Percentiles rank a stretch among this genome's conserved stretches.
These are phyloP conservation scores for Cyclotella choctawhatcheeana DNA, from an alignment of 108 stramenopile genomes.

Conservation along the genomic window DNA sequence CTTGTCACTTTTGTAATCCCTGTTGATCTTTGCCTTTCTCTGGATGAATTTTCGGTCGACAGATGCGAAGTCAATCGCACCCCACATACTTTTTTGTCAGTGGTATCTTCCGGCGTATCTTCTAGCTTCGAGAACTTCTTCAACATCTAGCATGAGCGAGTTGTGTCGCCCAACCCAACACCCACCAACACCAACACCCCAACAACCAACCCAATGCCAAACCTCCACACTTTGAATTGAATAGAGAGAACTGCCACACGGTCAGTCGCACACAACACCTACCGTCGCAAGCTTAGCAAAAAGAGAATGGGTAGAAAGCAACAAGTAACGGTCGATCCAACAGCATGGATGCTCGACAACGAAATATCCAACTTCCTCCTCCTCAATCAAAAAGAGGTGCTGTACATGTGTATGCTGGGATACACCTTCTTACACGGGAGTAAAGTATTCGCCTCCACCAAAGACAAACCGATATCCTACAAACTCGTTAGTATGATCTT, in stretches of 20 bases:
- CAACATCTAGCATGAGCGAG: too few species aligned
- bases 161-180: too few species aligned
- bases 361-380: slow-evolving; percentile 74
- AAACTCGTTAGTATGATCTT: slow-evolving; percentile 77
- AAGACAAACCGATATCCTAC: slow-evolving; percentile 62
- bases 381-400: slow-evolving; percentile 74
- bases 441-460: slow-evolving; percentile 70
- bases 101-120: too few species aligned
- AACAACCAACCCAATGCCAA: too few species aligned
- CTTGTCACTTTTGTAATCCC: too few species aligned
- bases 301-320: neutral
- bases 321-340: slow-evolving; percentile 56
- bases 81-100: too few species aligned
- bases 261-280: too few species aligned
- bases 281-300: neutral
- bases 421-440: slow-evolving; percentile 83
- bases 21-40: too few species aligned
- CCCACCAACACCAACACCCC: too few species aligned
- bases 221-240: neutral
- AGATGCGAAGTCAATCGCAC: too few species aligned
- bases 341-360: slow-evolving; percentile 83
- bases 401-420: slow-evolving; percentile 65
- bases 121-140: too few species aligned
- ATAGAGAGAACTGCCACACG: neutral
- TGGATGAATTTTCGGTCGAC: too few species aligned